phyloP scores from a whole-genome alignment of 225 moss, liverwort and hornwort species.

The Marchantia polymorpha region DNA sequence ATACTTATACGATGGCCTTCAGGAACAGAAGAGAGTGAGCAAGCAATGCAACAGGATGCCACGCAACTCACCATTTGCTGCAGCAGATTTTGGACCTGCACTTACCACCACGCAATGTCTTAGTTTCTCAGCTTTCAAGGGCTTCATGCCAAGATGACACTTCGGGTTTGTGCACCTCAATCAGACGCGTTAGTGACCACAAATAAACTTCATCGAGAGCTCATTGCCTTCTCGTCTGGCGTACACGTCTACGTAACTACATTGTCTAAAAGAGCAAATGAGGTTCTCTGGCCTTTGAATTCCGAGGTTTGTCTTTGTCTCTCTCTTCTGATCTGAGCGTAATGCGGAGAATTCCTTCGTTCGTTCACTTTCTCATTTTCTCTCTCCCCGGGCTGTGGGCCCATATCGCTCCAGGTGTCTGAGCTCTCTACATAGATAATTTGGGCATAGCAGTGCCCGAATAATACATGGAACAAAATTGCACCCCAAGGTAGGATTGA shows the following conservation, averaged over 20 bases:
- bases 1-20: background rate
- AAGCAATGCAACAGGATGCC: background rate
- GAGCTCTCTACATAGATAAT: background rate
- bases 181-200: background rate
- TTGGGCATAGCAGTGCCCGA: background rate
- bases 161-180: background rate
- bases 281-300: background rate
- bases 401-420: background rate
- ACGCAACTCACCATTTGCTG: constrained; percentile 45
- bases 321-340: background rate
- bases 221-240: constrained; percentile 6
- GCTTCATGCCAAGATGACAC: background rate
- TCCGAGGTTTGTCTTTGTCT: background rate
- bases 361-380: background rate
- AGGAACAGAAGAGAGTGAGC: background rate
- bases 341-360: background rate
- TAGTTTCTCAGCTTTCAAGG: background rate
- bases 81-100: constrained; percentile 48
- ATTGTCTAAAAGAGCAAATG: background rate
- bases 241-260: background rate
- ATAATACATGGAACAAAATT: background rate
- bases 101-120: background rate
- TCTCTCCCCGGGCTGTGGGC: background rate
- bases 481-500: background rate
- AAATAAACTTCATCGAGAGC: background rate